Evolutionary conservation across 225 moss, liverwort and hornwort genomes (phyloP).

Genomic region (Sphagnum contortum): DNA sequence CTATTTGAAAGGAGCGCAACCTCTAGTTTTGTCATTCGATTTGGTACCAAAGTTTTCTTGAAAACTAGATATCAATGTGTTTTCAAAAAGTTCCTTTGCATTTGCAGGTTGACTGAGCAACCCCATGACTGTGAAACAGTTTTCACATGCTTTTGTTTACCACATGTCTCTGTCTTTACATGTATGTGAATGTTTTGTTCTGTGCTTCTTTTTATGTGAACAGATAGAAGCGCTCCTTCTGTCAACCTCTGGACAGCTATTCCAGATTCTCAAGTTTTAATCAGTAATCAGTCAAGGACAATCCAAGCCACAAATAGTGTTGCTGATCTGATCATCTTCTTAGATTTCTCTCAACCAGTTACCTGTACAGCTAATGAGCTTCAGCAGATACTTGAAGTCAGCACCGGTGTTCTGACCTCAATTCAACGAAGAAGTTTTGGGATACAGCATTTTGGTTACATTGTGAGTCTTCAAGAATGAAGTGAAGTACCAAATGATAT

Average conservation of each 20-base stretch:
- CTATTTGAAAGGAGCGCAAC: slow-evolving; percentile 15
- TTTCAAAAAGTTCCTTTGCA: too few relatives aligned
- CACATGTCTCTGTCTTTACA: too few relatives aligned
- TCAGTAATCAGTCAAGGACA: slow-evolving; percentile 43
- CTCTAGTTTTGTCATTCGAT: slow-evolving; percentile 21
- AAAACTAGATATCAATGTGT: too few relatives aligned
- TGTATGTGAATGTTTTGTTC: too few relatives aligned
- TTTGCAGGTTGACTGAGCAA: too few relatives aligned
- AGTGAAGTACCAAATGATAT: too few relatives aligned
- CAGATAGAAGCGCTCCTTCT: slow-evolving; percentile 56
- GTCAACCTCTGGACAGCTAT: slow-evolving; percentile 68
- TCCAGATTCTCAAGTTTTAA: slow-evolving; percentile 48
- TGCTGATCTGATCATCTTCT: slow-evolving; percentile 48
- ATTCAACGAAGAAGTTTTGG: slow-evolving; percentile 42
- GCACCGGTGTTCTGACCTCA: slow-evolving; percentile 26
- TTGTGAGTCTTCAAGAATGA: slow-evolving; percentile 8
- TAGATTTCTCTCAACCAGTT: slow-evolving; percentile 67
- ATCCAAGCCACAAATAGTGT: slow-evolving; percentile 52
- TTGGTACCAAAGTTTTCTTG: slow-evolving; percentile 6
- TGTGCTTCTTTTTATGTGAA: neutral
- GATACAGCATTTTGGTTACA: slow-evolving; percentile 51
- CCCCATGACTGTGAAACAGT: too few relatives aligned
- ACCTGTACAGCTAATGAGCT: slow-evolving; percentile 30
- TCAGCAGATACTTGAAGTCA: slow-evolving; percentile 30
- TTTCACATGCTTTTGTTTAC: too few relatives aligned